phyloP scores from a whole-genome alignment of 225 moss, liverwort and hornwort genomes.

The Thuidium tamariscinum region DNA sequence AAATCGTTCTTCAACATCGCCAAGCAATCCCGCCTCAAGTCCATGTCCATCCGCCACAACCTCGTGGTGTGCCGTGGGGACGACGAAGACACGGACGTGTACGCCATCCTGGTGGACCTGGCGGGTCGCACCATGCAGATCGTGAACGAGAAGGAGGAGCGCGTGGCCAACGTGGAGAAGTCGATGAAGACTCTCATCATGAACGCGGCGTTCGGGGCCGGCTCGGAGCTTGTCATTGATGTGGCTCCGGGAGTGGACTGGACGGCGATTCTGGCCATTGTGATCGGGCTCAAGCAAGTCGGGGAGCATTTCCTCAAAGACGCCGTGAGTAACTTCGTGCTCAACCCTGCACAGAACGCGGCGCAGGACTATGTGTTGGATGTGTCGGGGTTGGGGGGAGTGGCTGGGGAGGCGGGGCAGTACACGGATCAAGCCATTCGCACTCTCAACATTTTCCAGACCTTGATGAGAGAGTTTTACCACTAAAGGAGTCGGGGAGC shows the following conservation, averaged over 20 bases:
- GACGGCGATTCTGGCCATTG: slow-evolving; percentile 57
- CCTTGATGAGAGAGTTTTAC: slow-evolving; percentile 41
- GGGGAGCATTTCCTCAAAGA: slow-evolving; percentile 69
- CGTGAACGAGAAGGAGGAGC: slow-evolving; percentile 75
- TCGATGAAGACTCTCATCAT: slow-evolving; percentile 76
- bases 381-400: slow-evolving; percentile 27
- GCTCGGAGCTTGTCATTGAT: slow-evolving; percentile 75
- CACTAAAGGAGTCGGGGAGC: neutral
- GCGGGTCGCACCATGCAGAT: slow-evolving; percentile 83
- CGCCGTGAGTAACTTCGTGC: slow-evolving; percentile 62
- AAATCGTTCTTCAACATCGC: slow-evolving; percentile 56
- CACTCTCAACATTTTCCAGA: slow-evolving; percentile 41
- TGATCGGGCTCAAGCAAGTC: slow-evolving; percentile 75
- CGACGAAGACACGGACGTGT: slow-evolving; percentile 54
- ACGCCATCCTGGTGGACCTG: slow-evolving; percentile 63
- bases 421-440: slow-evolving; percentile 48
- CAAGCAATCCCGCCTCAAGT: slow-evolving; percentile 66
- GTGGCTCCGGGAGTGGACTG: slow-evolving; percentile 82
- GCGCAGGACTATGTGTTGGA: slow-evolving; percentile 55
- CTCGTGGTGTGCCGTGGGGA: slow-evolving; percentile 68
- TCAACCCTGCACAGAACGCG: slow-evolving; percentile 63
- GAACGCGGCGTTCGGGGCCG: slow-evolving; percentile 83
- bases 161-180: slow-evolving; percentile 55
- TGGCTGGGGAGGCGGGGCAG: slow-evolving; percentile 26
- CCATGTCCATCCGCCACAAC: slow-evolving; percentile 77